phyloP scores from a whole-genome alignment of 2,329 filamentous ascomycete genomes.

The Pyrenochaeta sp. region DNA sequence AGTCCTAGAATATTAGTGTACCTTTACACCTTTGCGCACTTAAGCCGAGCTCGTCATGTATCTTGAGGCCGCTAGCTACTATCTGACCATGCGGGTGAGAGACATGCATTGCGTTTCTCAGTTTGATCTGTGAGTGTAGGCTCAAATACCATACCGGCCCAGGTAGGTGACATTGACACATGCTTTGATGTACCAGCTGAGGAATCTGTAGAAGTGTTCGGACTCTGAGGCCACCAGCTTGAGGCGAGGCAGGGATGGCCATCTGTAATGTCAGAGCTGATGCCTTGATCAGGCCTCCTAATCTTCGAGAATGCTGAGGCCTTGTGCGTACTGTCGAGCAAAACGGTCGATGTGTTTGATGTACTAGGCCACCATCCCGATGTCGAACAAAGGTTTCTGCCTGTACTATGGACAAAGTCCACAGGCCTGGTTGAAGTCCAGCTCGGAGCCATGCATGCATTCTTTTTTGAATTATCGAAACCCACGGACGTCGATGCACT shows the following conservation, averaged over 20 bases:
- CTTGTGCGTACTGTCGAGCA: constrained; percentile 15
- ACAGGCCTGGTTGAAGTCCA: constrained; percentile 3
- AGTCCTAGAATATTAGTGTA: too few relatives aligned
- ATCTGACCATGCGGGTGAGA: constrained; percentile 11
- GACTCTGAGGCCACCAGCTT: constrained; percentile 22
- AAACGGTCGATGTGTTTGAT: not conserved
- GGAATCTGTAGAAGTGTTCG: constrained; percentile 5
- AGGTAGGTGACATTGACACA: not conserved
- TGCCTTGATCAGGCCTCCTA: not conserved
- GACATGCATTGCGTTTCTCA: constrained; percentile 3
- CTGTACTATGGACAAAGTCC: constrained; percentile 26
- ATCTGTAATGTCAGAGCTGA: not conserved
- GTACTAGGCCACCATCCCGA: constrained; percentile 31
- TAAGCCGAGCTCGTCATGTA: not conserved
- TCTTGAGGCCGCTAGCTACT: not conserved
- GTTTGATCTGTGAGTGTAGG: constrained; percentile 8
- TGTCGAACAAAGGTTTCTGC: constrained; percentile 30
- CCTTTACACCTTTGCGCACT: not conserved
- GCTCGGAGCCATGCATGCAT: constrained; percentile 5
- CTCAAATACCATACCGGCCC: not conserved
- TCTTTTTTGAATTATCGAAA: not conserved
- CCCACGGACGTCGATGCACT: not conserved
- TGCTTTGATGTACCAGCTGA: constrained; percentile 9
- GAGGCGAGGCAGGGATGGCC: constrained; percentile 16
- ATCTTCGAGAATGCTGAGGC: constrained; percentile 8